These are phyloP conservation scores for Auriculariales sp. DNA, from an alignment of 768 basidiomycete genomes.

Conservation along the genomic window DNA sequence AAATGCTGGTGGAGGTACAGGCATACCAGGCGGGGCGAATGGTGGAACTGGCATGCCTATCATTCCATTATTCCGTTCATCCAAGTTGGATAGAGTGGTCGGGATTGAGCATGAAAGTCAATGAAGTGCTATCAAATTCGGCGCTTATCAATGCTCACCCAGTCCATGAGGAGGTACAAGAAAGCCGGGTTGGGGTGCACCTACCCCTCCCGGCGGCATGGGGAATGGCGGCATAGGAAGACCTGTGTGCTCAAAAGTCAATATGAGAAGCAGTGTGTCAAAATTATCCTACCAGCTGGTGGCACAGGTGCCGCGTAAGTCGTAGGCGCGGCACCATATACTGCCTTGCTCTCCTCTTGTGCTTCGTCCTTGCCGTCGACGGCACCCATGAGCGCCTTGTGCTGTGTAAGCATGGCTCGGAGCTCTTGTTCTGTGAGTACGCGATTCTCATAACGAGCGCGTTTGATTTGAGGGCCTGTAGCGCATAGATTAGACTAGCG, in stretches of 20 bases:
- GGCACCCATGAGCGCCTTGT: conserved; percentile 80
- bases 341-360: conserved; percentile 31
- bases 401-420: conserved; percentile 70
- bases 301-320: conserved; percentile 29
- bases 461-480: conserved; percentile 59
- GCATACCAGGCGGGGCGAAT: conserved; percentile 8
- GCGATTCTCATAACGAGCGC: conserved; percentile 67
- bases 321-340: conserved; percentile 64
- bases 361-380: conserved; percentile 21
- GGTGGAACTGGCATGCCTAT: conserved; percentile 38
- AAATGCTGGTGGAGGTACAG: conserved; percentile 7
- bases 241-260: neutral
- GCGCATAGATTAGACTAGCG: no score
- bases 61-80: conserved; percentile 9
- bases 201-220: conserved; percentile 17
- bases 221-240: conserved; percentile 6
- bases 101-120: neutral
- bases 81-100: neutral
- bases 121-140: neutral
- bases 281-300: conserved; percentile 11
- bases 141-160: conserved; percentile 20
- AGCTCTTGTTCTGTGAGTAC: conserved; percentile 74
- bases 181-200: conserved; percentile 27
- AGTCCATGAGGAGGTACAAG: conserved; percentile 7
- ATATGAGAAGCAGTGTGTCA: conserved; percentile 12